Evolutionary conservation across 179 eudicot genomes (phyloP).

Genomic region (Sideroxylon spinosum): DNA sequence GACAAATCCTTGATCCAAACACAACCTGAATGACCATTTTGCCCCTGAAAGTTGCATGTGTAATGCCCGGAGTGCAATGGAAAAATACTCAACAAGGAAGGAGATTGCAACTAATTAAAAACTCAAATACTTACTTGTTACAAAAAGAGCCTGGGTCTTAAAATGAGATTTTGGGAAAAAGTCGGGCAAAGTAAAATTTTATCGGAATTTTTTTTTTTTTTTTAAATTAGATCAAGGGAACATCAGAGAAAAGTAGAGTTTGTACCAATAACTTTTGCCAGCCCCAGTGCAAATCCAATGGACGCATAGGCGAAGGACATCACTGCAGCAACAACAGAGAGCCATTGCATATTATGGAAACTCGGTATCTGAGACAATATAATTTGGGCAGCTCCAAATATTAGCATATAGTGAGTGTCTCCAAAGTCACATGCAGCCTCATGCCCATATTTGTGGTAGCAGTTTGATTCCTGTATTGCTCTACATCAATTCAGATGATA

Average conservation of each 20-base stretch:
- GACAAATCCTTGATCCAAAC: too few relatives aligned
- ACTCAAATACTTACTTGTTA: too few relatives aligned
- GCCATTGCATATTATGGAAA: conserved; percentile 19
- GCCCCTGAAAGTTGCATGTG: too few relatives aligned
- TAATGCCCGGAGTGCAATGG: too few relatives aligned
- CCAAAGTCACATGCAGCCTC: conserved; percentile 22
- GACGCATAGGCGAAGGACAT: conserved; percentile 21
- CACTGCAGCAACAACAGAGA: conserved; percentile 21
- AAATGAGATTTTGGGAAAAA: too few relatives aligned
- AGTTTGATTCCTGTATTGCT: conserved; percentile 28
- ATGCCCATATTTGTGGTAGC: conserved; percentile 28
- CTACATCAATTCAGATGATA: conserved; percentile 17
- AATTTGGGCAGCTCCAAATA: conserved; percentile 20
- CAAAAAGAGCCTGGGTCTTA: too few relatives aligned
- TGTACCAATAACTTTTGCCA: conserved; percentile 22
- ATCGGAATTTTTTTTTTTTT: background rate
- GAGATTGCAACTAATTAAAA: too few relatives aligned
- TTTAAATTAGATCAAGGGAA: background rate
- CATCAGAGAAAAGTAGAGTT: background rate
- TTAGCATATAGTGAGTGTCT: conserved; percentile 17
- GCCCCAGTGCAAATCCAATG: conserved; percentile 19
- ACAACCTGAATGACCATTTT: too few relatives aligned
- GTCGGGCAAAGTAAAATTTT: too few relatives aligned
- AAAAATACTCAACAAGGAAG: too few relatives aligned
- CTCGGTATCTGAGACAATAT: conserved; percentile 20